Conservation (phyloP, 805 yeast species). For the Wickerhamiella siamensis region DNA sequence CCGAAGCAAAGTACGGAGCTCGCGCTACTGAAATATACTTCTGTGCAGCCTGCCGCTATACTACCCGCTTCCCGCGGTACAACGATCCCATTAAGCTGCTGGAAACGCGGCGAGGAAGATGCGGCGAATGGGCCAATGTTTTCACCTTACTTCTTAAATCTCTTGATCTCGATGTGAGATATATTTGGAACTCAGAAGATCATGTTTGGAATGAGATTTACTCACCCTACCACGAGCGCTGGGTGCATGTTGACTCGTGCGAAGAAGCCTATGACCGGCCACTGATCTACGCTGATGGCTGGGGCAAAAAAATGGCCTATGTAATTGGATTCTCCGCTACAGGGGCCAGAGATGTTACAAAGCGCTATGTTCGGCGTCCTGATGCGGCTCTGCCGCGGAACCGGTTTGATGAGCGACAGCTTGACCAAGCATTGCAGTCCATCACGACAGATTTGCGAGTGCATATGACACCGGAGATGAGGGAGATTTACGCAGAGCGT, state of each 20-base stretch:
- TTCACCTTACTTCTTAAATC: slow-evolving; percentile 59
- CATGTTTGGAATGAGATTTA: slow-evolving; percentile 92
- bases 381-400: slow-evolving; percentile 34
- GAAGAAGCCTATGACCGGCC: slow-evolving; percentile 81
- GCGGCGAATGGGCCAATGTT: slow-evolving; percentile 93
- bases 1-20: slow-evolving; percentile 38
- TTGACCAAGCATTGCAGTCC: not conserved
- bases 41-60: slow-evolving; percentile 38
- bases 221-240: slow-evolving; percentile 41
- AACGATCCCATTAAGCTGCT: slow-evolving; percentile 51
- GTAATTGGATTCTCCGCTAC: slow-evolving; percentile 49
- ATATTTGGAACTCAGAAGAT: slow-evolving; percentile 80
- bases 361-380: slow-evolving; percentile 41
- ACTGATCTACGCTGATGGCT: slow-evolving; percentile 56
- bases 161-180: slow-evolving; percentile 49
- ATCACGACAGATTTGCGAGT: not conserved
- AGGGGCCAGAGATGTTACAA: slow-evolving; percentile 56
- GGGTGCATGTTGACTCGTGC: slow-evolving; percentile 83
- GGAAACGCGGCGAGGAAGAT: slow-evolving; percentile 55
- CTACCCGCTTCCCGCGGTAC: slow-evolving; percentile 59
- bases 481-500: slow-evolving; percentile 2
- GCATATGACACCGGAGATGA: not conserved
- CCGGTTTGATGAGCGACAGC: slow-evolving; percentile 7
- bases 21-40: slow-evolving; percentile 46
- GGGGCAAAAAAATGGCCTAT: slow-evolving; percentile 93